Conservation (phyloP, 495 filamentous ascomycete genomes). For the Aspergillus heteromorphus region DNA sequence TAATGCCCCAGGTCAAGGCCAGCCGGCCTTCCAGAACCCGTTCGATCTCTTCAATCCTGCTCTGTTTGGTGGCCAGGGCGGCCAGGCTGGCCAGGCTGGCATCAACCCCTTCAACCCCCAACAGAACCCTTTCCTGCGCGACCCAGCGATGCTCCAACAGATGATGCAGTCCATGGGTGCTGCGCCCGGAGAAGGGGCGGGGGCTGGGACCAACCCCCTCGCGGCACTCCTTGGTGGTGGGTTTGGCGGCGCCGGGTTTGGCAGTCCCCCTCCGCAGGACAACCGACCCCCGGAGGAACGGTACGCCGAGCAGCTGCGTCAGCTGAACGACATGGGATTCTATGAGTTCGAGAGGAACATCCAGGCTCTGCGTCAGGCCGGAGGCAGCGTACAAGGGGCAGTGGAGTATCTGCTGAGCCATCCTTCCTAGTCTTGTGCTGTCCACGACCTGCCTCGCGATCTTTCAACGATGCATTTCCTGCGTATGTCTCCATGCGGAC, state of each 20-base stretch:
- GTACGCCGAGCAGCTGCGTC: conserved; percentile 83
- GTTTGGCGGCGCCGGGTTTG: conserved; percentile 36
- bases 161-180: conserved; percentile 44
- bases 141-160: conserved; percentile 43
- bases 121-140: conserved; percentile 43
- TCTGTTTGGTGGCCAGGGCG: conserved; percentile 27
- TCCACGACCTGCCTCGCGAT: too few relatives aligned
- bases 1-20: conserved; percentile 22
- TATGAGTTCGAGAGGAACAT: conserved; percentile 94
- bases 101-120: conserved; percentile 45
- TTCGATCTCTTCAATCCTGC: conserved; percentile 47
- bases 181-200: conserved; percentile 25
- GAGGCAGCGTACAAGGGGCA: conserved; percentile 92
- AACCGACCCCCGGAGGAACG: conserved; percentile 88
- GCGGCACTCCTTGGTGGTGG: conserved; percentile 38
- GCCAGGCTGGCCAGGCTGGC: conserved; percentile 26
- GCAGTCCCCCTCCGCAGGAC: conserved; percentile 50
- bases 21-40: conserved; percentile 42
- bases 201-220: conserved; percentile 30
- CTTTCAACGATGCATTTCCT: not conserved
- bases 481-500: not conserved
- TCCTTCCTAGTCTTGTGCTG: conserved; percentile 16
- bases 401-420: conserved; percentile 65
- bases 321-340: conserved; percentile 99
- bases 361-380: conserved; percentile 77